A percentile compares a stretch with the other conserved stretches of the same genome.
Evolutionary conservation across 1,139 yeast species (phyloP).

Genomic region (Nadsonia commutata): DNA sequence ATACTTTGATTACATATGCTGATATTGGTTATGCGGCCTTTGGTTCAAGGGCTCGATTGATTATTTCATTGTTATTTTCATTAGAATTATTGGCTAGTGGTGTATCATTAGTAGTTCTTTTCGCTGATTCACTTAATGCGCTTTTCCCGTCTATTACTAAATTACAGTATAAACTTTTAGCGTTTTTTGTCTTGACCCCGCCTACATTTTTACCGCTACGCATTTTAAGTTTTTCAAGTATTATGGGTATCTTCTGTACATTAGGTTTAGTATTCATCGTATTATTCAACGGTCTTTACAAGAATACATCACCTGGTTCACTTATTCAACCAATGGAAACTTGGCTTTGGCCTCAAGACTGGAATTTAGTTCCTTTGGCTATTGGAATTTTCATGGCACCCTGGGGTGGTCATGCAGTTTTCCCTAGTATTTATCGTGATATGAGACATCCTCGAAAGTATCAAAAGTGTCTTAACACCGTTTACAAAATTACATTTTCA

Average conservation of each 20-base stretch:
- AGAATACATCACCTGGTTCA: conserved; percentile 50
- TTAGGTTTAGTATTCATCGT: conserved; percentile 45
- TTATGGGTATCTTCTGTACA: conserved; percentile 64
- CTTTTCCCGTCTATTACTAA: conserved; percentile 40
- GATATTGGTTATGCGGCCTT: conserved; percentile 73
- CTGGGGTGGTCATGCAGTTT: conserved; percentile 85
- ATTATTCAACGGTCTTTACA: conserved; percentile 46
- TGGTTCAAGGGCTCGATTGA: conserved; percentile 41
- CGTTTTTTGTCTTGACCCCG: conserved; percentile 47
- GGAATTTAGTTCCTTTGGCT: conserved; percentile 38
- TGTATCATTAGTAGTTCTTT: conserved; percentile 58
- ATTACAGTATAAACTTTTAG: conserved; percentile 40
- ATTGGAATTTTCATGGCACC: conserved; percentile 74
- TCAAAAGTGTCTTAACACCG: conserved; percentile 33
- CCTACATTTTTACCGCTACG: conserved; percentile 57
- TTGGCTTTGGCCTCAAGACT: conserved; percentile 35
- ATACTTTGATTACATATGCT: conserved; percentile 72
- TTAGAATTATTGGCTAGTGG: conserved; percentile 70
- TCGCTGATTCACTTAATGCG: conserved; percentile 70
- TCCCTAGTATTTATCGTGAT: conserved; percentile 66
- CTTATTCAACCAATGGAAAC: conserved; percentile 36
- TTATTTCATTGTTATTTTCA: conserved; percentile 59
- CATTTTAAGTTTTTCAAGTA: conserved; percentile 53
- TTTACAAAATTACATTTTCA: conserved; percentile 51
- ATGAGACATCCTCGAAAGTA: conserved; percentile 63